Evolutionary conservation across 2,329 filamentous ascomycete species (phyloP).

Genomic region (Ceratocystis cacaofunesta): DNA sequence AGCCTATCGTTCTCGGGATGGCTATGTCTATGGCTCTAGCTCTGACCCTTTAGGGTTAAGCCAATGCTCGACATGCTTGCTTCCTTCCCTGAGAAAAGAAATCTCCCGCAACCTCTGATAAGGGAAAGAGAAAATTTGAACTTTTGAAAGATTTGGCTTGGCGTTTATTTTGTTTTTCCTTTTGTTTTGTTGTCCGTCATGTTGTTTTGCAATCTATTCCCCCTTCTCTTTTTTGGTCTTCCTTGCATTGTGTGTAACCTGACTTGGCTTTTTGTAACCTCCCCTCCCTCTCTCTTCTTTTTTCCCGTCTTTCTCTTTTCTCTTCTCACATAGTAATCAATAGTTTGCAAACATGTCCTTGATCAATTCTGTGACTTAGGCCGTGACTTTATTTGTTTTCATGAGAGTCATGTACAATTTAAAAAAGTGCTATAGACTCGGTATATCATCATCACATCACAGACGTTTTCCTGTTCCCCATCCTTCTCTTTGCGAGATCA

Average conservation of each 20-base stretch:
- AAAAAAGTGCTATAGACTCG: background rate
- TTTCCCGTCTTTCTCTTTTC: background rate
- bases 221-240: background rate
- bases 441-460: background rate
- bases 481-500: no score
- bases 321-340: background rate
- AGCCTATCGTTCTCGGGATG: slow-evolving; percentile 16
- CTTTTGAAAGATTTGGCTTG: background rate
- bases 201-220: slow-evolving; percentile 8
- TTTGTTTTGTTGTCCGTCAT: background rate
- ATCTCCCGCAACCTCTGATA: background rate
- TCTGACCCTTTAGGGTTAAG: slow-evolving; percentile 16
- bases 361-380: background rate
- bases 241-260: background rate
- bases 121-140: background rate
- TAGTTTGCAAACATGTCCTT: background rate
- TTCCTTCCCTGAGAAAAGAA: background rate
- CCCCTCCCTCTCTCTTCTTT: background rate
- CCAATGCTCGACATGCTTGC: background rate
- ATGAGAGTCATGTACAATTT: background rate
- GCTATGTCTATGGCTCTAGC: slow-evolving; percentile 16
- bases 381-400: background rate
- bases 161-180: background rate
- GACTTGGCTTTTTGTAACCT: background rate
- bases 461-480: no score